Evolutionary conservation across 805 yeast species (phyloP).

Genomic region (Schwanniomyces pseudopolymorphus): DNA sequence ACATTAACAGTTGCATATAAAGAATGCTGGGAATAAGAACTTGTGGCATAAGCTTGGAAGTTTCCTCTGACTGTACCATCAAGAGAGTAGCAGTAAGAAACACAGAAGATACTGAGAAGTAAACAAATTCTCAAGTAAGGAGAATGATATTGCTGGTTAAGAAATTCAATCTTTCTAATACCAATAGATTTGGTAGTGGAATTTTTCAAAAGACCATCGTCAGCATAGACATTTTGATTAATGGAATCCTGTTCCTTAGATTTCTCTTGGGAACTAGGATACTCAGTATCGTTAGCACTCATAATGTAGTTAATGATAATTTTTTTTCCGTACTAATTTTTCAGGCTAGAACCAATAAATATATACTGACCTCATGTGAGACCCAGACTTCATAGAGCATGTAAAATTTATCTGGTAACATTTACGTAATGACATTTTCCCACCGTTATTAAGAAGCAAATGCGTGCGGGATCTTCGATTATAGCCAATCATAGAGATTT

Average conservation of each 20-base stretch:
- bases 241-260: neutral
- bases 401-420: no score
- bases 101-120: constrained; percentile 50
- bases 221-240: neutral
- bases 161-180: constrained; percentile 55
- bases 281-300: neutral
- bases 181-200: constrained; percentile 40
- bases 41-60: constrained; percentile 56
- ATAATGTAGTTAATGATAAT: neutral
- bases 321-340: neutral
- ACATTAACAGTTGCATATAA: constrained; percentile 59
- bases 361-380: neutral
- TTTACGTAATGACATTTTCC: no score
- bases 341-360: neutral
- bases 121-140: constrained; percentile 37
- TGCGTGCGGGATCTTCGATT: neutral
- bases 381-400: neutral
- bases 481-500: neutral
- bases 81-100: constrained; percentile 59
- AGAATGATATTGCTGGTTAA: constrained; percentile 47
- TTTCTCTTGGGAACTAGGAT: neutral
- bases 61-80: constrained; percentile 51
- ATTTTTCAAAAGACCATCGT: neutral
- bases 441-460: neutral
- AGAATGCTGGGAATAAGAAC: constrained; percentile 54